Evolutionary conservation across 305 asterid genomes (phyloP).

Genomic region (Nicotiana rustica): DNA sequence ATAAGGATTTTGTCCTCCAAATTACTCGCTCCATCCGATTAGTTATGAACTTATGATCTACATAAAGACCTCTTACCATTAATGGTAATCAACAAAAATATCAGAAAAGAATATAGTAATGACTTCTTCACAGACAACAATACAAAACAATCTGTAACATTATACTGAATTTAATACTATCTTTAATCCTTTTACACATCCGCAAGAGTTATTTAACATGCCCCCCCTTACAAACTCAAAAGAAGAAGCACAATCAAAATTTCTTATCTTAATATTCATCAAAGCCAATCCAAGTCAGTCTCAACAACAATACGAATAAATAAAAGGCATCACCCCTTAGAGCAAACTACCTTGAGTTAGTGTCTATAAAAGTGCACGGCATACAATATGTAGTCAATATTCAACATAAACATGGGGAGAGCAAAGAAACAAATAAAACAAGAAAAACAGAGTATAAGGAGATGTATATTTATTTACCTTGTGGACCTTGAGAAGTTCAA

Average conservation of each 20-base stretch:
- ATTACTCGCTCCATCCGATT: no score
- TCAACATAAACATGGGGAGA: background rate
- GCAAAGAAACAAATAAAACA: background rate
- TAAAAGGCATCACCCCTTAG: background rate
- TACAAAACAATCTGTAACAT: no score
- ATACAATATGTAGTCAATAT: background rate
- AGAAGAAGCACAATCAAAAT: slow-evolving; percentile 1
- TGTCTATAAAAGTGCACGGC: background rate
- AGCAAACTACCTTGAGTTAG: background rate
- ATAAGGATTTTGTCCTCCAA: no score
- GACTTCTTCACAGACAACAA: no score
- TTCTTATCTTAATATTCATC: background rate
- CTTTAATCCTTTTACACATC: background rate
- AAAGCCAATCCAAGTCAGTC: background rate
- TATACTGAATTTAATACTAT: background rate
- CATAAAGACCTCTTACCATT: no score
- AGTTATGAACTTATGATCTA: no score
- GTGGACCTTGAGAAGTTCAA: slow-evolving; percentile 65
- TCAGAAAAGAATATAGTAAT: no score
- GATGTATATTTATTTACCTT: slow-evolving; percentile 41
- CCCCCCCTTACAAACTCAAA: slow-evolving; percentile 9
- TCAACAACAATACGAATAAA: slow-evolving; percentile 12
- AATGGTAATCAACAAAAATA: no score
- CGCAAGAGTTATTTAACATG: background rate
- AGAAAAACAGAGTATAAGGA: background rate